Evolutionary conservation across 306 rosid genomes (phyloP).

Genomic region (Sicyos edulis): DNA sequence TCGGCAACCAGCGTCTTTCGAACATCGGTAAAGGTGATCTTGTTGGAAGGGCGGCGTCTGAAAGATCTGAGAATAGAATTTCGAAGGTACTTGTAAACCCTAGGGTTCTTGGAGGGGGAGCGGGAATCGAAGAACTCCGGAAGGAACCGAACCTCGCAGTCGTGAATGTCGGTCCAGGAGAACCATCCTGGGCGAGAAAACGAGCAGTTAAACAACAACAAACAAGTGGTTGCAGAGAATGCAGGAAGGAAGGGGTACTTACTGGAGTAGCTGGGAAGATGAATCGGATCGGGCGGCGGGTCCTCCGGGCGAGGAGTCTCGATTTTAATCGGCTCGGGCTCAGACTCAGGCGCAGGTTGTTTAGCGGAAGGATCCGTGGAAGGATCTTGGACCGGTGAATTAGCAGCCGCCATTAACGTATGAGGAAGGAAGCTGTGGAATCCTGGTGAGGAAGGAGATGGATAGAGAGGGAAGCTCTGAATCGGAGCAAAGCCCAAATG

Average conservation of each 20-base stretch:
- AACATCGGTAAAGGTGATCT: conserved; percentile 76
- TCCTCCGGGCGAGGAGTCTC: conserved; percentile 13
- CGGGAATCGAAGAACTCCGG: conserved; percentile 69
- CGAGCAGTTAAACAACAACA: background rate
- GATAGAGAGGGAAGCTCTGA: background rate
- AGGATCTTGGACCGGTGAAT: conserved; percentile 16
- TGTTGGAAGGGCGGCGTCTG: conserved; percentile 55
- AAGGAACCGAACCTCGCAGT: conserved; percentile 66
- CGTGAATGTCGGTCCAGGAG: conserved; percentile 53
- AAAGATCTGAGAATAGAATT: conserved; percentile 59
- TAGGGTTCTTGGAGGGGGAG: conserved; percentile 56
- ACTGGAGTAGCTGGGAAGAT: conserved; percentile 68
- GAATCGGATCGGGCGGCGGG: conserved; percentile 26
- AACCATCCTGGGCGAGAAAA: conserved; percentile 50
- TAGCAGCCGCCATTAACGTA: conserved; percentile 4
- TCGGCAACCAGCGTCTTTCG: conserved; percentile 82
- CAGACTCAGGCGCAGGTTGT: conserved; percentile 5
- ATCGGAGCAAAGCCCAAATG: no score
- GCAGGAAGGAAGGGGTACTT: conserved; percentile 7
- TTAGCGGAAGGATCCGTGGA: background rate
- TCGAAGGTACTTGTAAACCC: conserved; percentile 71
- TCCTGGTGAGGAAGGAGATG: background rate
- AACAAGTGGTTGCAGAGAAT: background rate
- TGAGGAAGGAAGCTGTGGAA: background rate
- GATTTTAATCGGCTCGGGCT: background rate